These are phyloP conservation scores for Raffaelea albimanens DNA, from an alignment of 2,329 filamentous ascomycete genomes.

Conservation along the genomic window DNA sequence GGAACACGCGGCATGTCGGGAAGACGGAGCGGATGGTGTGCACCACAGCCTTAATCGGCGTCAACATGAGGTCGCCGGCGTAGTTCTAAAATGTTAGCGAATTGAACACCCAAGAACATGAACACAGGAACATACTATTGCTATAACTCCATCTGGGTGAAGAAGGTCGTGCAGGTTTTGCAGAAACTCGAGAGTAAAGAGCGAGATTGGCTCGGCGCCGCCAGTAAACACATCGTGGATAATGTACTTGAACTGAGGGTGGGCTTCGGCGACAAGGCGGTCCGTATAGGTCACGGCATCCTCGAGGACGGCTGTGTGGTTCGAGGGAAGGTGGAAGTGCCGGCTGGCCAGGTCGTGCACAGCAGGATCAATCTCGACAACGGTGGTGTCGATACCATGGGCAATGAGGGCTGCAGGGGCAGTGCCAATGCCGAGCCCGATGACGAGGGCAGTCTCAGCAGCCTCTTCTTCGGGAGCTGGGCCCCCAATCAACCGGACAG, in stretches of 20 bases:
- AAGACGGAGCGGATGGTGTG: conserved; percentile 77
- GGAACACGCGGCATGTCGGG: conserved; percentile 82
- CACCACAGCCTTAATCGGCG: conserved; percentile 67
- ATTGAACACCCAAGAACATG: not conserved
- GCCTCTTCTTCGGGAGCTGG: conserved; percentile 37
- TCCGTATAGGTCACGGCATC: conserved; percentile 69
- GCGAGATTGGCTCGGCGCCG: conserved; percentile 76
- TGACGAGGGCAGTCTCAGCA: conserved; percentile 72
- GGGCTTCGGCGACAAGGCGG: conserved; percentile 28
- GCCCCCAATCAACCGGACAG: conserved; percentile 70
- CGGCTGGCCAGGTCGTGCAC: conserved; percentile 75
- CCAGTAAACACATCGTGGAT: conserved; percentile 97
- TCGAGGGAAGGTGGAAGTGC: conserved; percentile 71
- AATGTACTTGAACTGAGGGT: conserved; percentile 69
- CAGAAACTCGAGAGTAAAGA: conserved; percentile 85
- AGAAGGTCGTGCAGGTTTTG: conserved; percentile 60
- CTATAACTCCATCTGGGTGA: conserved; percentile 70
- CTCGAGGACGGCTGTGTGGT: conserved; percentile 70
- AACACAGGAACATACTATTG: conserved; percentile 56
- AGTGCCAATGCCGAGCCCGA: conserved; percentile 89
- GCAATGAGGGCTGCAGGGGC: conserved; percentile 77
- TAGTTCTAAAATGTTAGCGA: conserved; percentile 59
- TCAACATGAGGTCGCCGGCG: conserved; percentile 74
- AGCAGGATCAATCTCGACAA: conserved; percentile 87
- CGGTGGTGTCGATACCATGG: conserved; percentile 85